These are phyloP conservation scores for Auriscalpium vulgare DNA, from an alignment of 768 basidiomycete species.

Conservation along the genomic window DNA sequence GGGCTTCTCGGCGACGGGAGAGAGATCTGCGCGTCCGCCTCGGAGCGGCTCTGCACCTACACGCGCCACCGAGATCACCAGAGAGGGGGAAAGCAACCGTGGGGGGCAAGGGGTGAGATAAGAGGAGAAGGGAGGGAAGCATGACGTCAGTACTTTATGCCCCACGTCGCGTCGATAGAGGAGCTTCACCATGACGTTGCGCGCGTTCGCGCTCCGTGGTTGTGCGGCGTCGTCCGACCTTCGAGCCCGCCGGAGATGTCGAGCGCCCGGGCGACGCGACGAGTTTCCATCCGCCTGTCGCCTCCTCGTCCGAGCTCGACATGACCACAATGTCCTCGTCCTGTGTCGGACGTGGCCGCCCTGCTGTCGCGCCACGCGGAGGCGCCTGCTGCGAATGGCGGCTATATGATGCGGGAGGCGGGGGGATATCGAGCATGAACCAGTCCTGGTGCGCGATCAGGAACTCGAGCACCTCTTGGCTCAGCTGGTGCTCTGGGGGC, in stretches of 20 bases:
- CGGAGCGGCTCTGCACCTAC: neutral
- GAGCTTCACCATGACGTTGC: neutral
- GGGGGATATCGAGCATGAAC: slow-evolving; percentile 85
- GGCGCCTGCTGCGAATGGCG: slow-evolving; percentile 7
- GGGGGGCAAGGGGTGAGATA: neutral
- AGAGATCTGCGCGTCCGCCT: slow-evolving; percentile 24
- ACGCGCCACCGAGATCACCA: slow-evolving; percentile 13
- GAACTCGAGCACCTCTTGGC: slow-evolving; percentile 89
- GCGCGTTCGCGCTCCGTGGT: slow-evolving; percentile 3
- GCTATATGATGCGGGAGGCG: slow-evolving; percentile 39
- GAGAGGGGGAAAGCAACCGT: slow-evolving; percentile 21
- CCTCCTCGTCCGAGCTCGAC: slow-evolving; percentile 34
- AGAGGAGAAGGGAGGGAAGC: neutral
- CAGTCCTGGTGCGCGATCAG: slow-evolving; percentile 94
- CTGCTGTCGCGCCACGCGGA: neutral
- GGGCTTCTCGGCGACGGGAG: slow-evolving; percentile 42
- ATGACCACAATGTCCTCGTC: slow-evolving; percentile 34
- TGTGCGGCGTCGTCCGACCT: slow-evolving; percentile 3
- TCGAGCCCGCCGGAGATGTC: neutral
- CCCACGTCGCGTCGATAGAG: neutral
- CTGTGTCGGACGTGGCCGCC: slow-evolving; percentile 2
- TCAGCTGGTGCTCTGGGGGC: slow-evolving; percentile 78
- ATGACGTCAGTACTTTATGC: neutral
- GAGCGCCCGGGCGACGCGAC: neutral
- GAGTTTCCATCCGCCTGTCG: slow-evolving; percentile 7